Conservation (phyloP, 2,329 filamentous ascomycete genomes). For the Nectriaceae sp. region DNA sequence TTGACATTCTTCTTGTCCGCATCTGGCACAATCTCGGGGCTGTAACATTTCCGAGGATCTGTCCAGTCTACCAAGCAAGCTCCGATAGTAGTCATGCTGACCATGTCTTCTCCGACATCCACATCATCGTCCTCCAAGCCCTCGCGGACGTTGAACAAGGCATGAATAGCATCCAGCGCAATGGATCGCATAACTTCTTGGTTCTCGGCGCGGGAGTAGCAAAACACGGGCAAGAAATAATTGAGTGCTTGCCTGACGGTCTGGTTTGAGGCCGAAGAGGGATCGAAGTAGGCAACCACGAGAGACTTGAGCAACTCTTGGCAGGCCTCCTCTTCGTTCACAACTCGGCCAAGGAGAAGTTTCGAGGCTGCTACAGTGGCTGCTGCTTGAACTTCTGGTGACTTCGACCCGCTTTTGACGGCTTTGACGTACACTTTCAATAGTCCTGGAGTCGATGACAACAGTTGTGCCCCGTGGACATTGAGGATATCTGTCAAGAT, state of each 20-base stretch:
- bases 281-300: slow-evolving; percentile 86
- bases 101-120: slow-evolving; percentile 76
- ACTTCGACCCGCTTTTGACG: slow-evolving; percentile 69
- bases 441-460: slow-evolving; percentile 67
- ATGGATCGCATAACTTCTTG: slow-evolving; percentile 79
- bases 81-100: slow-evolving; percentile 75
- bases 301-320: slow-evolving; percentile 82
- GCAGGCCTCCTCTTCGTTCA: slow-evolving; percentile 67
- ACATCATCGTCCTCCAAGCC: slow-evolving; percentile 74
- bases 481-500: slow-evolving; percentile 93
- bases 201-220: slow-evolving; percentile 80
- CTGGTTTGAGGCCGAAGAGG: slow-evolving; percentile 77
- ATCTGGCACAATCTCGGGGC: slow-evolving; percentile 50
- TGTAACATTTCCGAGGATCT: slow-evolving; percentile 79
- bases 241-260: slow-evolving; percentile 82
- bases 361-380: slow-evolving; percentile 84
- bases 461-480: slow-evolving; percentile 79
- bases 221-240: slow-evolving; percentile 95
- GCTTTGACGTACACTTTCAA: slow-evolving; percentile 86
- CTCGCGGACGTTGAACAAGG: slow-evolving; percentile 72
- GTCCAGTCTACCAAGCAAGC: slow-evolving; percentile 93
- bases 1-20: slow-evolving; percentile 65
- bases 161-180: slow-evolving; percentile 72
- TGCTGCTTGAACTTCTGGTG: slow-evolving; percentile 75
- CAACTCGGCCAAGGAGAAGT: slow-evolving; percentile 77